Base-by-base conservation (phyloP, 2,329 filamentous ascomycete genomes). In the Shiraia sp. region DNA sequence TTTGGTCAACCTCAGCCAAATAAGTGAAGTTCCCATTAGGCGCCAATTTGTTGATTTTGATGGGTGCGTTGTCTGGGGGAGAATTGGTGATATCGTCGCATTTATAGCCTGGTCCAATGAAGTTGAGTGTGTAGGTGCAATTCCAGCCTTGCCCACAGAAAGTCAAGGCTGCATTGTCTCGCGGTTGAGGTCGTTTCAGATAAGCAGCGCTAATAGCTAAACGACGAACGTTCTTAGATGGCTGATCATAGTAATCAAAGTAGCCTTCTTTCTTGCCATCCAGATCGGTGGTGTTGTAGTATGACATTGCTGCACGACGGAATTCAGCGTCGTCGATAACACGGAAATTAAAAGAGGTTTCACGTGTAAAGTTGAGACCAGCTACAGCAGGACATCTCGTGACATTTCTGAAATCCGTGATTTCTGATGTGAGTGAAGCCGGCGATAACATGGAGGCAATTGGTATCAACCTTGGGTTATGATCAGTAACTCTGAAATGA, bases 221-320 rank as follows among this genome's bases (percentile, higher is more conserved):
- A 9, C 63, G 59, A 19, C 53, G 60, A 12, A 59, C 56, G 29
- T 61, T 63, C 44, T 68, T 69, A 1, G 62, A 65, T 1, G 66
- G 66, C 35, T 66, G 63, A 32, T 69, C 66, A 29, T 65, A 71
- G 33, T 70, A 70, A 33, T 70, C 68, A 28, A 68, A 69, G 33
- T 39, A 69, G 5, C 48, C 57, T 6, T 49, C 43, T 1, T 42
- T 32, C 13, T 45, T 45, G 1, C 49, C 61, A 6, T 42, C 43
- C 6, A 42, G 45, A 29, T 66, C 62, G 2, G 68, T 71, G 7
- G 65, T 69, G 39, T 71, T 71, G 38, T 59, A 68, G 35, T 58
- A 67, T 15, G 49, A 53, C 5, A 66, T 32, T 9, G 61, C 60
- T 12, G 52, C 55, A 1, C 61, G 58, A 4, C 53, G 53, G 24